These are phyloP conservation scores for Chlorella sp. DNA, from an alignment of 139 green algal genomes.

Conservation along the genomic window DNA sequence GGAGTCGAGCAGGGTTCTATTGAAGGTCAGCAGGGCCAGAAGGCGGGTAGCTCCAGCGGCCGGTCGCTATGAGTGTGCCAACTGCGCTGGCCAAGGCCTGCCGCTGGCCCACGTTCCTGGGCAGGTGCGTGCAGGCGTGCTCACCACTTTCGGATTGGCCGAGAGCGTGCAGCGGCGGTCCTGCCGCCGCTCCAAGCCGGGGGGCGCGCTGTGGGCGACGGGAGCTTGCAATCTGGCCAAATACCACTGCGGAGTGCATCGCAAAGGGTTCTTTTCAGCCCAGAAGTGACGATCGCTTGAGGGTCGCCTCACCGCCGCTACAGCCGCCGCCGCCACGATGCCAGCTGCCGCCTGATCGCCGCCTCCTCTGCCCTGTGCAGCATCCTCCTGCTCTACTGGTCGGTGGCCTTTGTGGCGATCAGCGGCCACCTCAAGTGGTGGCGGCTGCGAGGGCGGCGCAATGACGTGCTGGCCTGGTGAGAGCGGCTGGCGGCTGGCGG, in stretches of 20 bases:
- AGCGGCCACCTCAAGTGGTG: conserved; percentile 56
- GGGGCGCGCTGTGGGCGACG: not conserved
- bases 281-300: not conserved
- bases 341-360: not conserved
- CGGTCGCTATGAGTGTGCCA: not conserved
- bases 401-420: conserved; percentile 48
- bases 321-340: not conserved
- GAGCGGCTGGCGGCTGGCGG: not conserved
- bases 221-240: not conserved
- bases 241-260: too few species aligned
- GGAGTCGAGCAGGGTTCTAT: too few species aligned
- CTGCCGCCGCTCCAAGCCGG: not conserved
- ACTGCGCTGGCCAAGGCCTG: not conserved
- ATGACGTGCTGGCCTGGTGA: conserved; percentile 72
- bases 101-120: conserved; percentile 42
- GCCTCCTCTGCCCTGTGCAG: not conserved
- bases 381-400: conserved; percentile 70
- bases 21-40: too few species aligned
- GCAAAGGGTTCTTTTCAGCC: not conserved
- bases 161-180: not conserved
- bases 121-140: not conserved
- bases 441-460: conserved; percentile 52
- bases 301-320: not conserved
- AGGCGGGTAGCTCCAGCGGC: not conserved
- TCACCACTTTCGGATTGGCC: not conserved